Base-by-base conservation (phyloP, 495 filamentous ascomycete species). In the Chaetomidium leptoderma region DNA sequence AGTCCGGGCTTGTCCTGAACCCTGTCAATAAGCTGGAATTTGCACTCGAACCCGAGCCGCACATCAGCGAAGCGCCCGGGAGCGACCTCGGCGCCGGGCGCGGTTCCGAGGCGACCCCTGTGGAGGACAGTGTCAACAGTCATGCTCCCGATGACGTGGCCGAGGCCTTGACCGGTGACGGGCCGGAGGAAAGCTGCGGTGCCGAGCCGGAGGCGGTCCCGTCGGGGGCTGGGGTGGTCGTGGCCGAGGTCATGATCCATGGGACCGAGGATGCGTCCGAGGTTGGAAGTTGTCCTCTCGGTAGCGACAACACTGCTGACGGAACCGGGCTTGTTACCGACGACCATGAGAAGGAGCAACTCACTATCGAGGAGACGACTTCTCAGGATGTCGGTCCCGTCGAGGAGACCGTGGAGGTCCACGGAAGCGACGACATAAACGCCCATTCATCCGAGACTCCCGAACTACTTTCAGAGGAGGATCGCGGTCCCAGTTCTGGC, bases 31-130 rank as follows among this genome's bases (percentile, higher is more conserved):
- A 3, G 48, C 21, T 23, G 39, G 30, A 33, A 14, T 14, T 19
- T 7, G 14, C 40, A 4, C 16, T 19, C 32, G 35, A 36, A 24
- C 14, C 19, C 45, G 39, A 26, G 32, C n/a, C 24, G 17, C 0
- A 51, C 46, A 39, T 29, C 10, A 29, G 32, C 17, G 39, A 60
- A 21, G 30, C 21, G 9, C 9, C 53, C 65, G 58, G 63, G 43
- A 27, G 53, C 27, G 19, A 63, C 13, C 37, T 59, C 60, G 66
- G 61, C 43, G 24, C 59, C 66, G 60, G 14, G 9, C 11, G 45
- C 47, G 55, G 52, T n/a, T 35, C 55, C 54, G 63, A 62, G 36
- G 30, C 6, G 6, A 17, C 37, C 16, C 17, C 37, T 19, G 58
- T 30, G 58, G 58, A 21, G 36, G 43, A 55, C 23, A 27, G 42